Evolutionary conservation across 768 basidiomycete species (phyloP).

Genomic region (Candolleomyces efflorescens): DNA sequence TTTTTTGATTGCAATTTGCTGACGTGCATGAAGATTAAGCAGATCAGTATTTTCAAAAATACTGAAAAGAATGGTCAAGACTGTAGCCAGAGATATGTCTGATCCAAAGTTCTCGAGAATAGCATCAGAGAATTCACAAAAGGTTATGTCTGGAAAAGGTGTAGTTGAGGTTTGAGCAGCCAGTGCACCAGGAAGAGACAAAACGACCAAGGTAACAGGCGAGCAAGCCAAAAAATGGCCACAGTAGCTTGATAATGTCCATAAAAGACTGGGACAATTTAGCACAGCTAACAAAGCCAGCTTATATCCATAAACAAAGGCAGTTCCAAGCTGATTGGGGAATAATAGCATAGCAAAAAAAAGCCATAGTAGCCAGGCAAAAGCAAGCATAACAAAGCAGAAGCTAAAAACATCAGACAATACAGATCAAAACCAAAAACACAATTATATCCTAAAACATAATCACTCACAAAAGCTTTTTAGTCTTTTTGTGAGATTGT

Average conservation of each 20-base stretch:
- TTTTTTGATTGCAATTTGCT: neutral
- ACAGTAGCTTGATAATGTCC: too few relatives aligned
- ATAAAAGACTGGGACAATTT: too few relatives aligned
- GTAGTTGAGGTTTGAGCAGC: neutral
- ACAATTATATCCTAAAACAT: too few relatives aligned
- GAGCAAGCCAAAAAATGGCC: neutral
- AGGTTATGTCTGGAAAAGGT: neutral
- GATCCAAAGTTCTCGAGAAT: neutral
- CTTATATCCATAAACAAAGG: neutral
- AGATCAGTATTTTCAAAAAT: neutral
- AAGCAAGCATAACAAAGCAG: neutral
- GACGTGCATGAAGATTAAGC: neutral
- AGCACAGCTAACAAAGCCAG: too few relatives aligned
- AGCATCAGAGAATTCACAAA: neutral
- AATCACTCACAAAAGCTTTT: neutral
- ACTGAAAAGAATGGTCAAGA: neutral
- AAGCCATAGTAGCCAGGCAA: neutral
- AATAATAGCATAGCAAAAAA: neutral
- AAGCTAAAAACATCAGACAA: neutral
- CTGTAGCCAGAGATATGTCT: neutral
- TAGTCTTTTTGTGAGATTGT: neutral
- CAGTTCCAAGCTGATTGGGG: neutral
- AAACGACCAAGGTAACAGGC: neutral
- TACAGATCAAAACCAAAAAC: neutral
- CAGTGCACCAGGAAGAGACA: neutral